Percentiles rank a stretch among this genome's conserved stretches.
phyloP scores from a whole-genome alignment of 2,329 filamentous ascomycete species.

The Xylariomycetidae sp. region DNA sequence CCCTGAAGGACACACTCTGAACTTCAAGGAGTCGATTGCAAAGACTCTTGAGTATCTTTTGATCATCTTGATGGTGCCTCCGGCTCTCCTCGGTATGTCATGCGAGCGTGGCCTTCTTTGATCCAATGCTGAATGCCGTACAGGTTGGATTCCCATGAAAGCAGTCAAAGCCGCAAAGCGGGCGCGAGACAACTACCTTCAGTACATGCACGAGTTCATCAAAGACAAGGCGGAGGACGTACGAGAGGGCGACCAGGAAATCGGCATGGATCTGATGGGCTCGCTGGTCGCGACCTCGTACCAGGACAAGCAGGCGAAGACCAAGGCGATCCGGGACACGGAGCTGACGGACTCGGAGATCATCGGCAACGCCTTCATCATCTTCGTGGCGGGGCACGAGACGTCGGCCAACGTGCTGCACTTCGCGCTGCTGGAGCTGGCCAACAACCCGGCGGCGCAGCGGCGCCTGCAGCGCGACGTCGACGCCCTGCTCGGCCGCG shows the following conservation, averaged over 20 bases:
- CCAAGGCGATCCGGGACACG: constrained; percentile 21
- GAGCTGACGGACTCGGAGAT: constrained; percentile 57
- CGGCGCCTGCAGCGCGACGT: constrained; percentile 62
- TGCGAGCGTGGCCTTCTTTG: not conserved
- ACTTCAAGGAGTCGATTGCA: constrained; percentile 58
- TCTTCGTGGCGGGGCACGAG: constrained; percentile 71
- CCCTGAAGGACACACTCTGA: constrained; percentile 52
- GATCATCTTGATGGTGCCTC: constrained; percentile 53
- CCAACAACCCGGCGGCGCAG: constrained; percentile 59
- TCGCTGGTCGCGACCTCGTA: constrained; percentile 41
- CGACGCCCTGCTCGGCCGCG: constrained; percentile 55
- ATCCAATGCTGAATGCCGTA: constrained; percentile 6
- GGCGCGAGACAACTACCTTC: constrained; percentile 56
- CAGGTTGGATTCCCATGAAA: constrained; percentile 40
- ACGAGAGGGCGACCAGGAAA: constrained; percentile 30
- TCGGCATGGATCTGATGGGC: constrained; percentile 50
- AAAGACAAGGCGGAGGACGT: constrained; percentile 47
- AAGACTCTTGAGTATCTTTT: constrained; percentile 58
- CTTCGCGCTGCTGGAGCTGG: constrained; percentile 63
- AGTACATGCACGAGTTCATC: constrained; percentile 67
- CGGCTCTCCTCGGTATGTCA: constrained; percentile 45
- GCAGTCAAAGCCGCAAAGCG: constrained; percentile 43
- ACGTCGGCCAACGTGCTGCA: constrained; percentile 72
- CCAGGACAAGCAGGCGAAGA: constrained; percentile 17
- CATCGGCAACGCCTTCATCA: constrained; percentile 64